Evolutionary conservation across 2,329 filamentous ascomycete genomes (phyloP), one percentile per base, ranked within the genome.

Genomic region (Apiospora phragmitis): DNA sequence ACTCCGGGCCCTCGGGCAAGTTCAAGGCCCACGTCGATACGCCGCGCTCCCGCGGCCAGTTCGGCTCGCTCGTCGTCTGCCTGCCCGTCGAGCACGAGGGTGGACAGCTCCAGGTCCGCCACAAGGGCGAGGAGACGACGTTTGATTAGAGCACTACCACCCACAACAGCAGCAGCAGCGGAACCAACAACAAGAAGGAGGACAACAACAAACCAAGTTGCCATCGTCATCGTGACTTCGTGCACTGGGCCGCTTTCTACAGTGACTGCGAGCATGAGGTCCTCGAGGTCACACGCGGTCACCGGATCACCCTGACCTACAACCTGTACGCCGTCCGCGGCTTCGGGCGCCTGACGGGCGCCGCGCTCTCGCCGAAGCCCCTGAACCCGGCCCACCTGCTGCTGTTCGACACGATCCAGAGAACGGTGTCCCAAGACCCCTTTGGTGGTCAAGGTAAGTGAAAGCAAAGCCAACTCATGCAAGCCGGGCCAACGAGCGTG

Each of bases 281-380:
- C 1, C 74, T 83, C 0, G 81, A 85, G 18, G 83, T 91, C 7
- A 85, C 79, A 0, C 73, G 78, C 1, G 88, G 88, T 0, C 82
- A 90, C 70, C 85, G 87, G 0, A 72, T 91, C 21, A 90, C 87
- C 0, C 76, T 91, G 29, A 91, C 88, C 0, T 91, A 91, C 78
- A 90, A 90, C 70, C 79, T 91, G 1, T 89, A 83, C 72, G 77
- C 82, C 14, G 78, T 79, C 1, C 76, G 79, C 29, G 78, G 81
- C 2, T 69, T 41, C 21, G 70, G 68, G 14, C 66, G 67, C 29
- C 59, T 71, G 7, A 65, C 65, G 35, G 68, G 71, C 21, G 14
- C 26, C 14, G 26, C 49, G 14, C 9, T 55, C 7, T 26, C 67
- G 43, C 42, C 42, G 9, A 49, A 41, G 4, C 43, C 65, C 16